Evolutionary conservation across 768 basidiomycete genomes (phyloP), one percentile per base, ranked within the genome.

Genomic region (Collybia nuda): DNA sequence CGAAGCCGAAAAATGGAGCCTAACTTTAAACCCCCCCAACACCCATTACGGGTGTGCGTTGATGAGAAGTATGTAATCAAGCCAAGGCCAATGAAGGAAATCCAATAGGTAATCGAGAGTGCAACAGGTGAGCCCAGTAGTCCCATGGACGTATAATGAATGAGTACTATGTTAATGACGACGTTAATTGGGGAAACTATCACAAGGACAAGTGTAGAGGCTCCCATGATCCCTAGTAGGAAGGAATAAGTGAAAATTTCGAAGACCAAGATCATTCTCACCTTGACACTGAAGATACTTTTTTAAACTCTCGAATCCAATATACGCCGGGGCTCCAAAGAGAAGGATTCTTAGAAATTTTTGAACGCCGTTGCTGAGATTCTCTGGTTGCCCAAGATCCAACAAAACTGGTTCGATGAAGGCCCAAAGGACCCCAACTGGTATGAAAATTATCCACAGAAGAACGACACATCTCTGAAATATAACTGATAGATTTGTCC

Each of bases 211-310:
- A 79, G 53, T 1, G 88, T 89, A 1, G 88, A 79, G 8, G 84
- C 83, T 21, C 80, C 70, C 86, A 89, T 87, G 51, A 91, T 89
- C 6, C 87, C 88, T 90, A 32, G 15, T 90, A 32, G 15, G 49
- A 11, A 26, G 43, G 41, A 43, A 40, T 36, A 37, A 50, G 40
- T 22, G 1, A 36, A 14, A 35, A n/a, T 26, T 26, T 14, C 12
- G 23, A 11, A 39, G 29, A 44, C 9, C 24, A 43, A 32, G 6
- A 19, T 11, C 12, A 8, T 17, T 50, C 72, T 54, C 50, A 85
- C 86, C 88, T 73, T 90, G 87, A 51, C 86, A 88, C 60, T 89
- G 88, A 21, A 90, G 63, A 64, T 88, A 90, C 65, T 87, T 90
- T 64, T 90, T 90, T 57, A 89, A 69, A 50, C 80, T 83, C 63